Base-by-base conservation (phyloP, 352 stramenopile species). In the Phytophthora meadii region DNA sequence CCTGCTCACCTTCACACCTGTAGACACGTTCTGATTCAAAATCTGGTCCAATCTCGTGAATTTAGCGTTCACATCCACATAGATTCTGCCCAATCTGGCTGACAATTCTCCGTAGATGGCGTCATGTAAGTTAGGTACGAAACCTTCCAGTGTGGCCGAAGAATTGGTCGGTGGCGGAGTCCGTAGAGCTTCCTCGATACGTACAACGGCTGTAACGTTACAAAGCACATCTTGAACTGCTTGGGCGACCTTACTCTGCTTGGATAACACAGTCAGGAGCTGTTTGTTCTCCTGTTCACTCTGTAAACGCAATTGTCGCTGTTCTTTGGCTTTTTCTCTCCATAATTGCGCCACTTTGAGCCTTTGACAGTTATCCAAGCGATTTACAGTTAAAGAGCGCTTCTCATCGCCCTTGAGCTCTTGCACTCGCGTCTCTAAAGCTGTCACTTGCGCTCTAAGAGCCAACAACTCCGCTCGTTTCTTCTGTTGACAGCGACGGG, bases 401-500 rank as follows among this genome's bases (percentile, higher is more conserved):
- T 50, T 53, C 19, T 40, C n/a, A 6, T 27, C 32, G 8, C 10
- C 9, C 19, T 40, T 63, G 46, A 72, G 32, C 40, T 68, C 57
- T 8, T 50, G 10, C 0, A 72, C 17, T 2, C 54, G 44, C 2
- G 24, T 49, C 57, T 68, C 58, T 9, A 72, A 28, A 6, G 64
- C 40, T n/a, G 51, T 30, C 8, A 53, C 52, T 41, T 72, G 64
- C 0, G 64, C 64, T 3, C 64, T 49, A 6, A 72, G 27, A 14
- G 64, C 64, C 30, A 72, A 24, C 2, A 68, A 39, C 28, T 72
- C 56, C 3, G 64, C 64, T 2, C 51, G 60, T 41, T 72, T 72
- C 57, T 72, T 72, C 19, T 72, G 64, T 19, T 72, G 64, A n/a
- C 64, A 72, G 32, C 58, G 51, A 1, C 64, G 42, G 0, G 64